These are phyloP conservation scores for Leccinum broughii DNA, from an alignment of 768 basidiomycete genomes.

Conservation along the genomic window DNA sequence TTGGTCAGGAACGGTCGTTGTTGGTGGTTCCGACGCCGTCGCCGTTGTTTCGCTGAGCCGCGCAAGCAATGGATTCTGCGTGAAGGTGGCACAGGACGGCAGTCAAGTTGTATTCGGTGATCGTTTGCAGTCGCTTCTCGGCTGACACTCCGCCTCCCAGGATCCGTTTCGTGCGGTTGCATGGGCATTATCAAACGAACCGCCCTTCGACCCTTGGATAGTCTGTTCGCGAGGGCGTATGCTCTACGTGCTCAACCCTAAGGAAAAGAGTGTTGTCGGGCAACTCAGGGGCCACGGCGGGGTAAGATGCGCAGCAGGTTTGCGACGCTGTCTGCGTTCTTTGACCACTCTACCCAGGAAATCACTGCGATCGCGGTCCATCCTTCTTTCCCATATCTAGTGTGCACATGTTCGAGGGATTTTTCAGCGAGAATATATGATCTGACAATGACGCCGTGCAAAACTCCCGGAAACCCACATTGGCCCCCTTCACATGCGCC, in stretches of 20 bases:
- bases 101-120: slow-evolving; percentile 16
- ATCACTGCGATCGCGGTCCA: slow-evolving; percentile 73
- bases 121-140: neutral
- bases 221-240: slow-evolving; percentile 55
- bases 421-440: slow-evolving; percentile 71
- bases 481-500: slow-evolving; percentile 54
- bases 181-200: slow-evolving; percentile 54
- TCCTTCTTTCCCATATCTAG: slow-evolving; percentile 54
- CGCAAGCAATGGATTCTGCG: slow-evolving; percentile 25
- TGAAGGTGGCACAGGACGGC: slow-evolving; percentile 37
- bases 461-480: slow-evolving; percentile 49
- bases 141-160: slow-evolving; percentile 16
- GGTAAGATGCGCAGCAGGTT: slow-evolving; percentile 41
- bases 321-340: neutral
- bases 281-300: slow-evolving; percentile 71
- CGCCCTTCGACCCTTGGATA: slow-evolving; percentile 57
- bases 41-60: slow-evolving; percentile 37
- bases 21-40: slow-evolving; percentile 42
- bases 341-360: slow-evolving; percentile 38
- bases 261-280: slow-evolving; percentile 41
- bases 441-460: slow-evolving; percentile 39
- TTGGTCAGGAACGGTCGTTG: slow-evolving; percentile 54
- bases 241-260: slow-evolving; percentile 56
- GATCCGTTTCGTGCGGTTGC: slow-evolving; percentile 41
- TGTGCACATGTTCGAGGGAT: slow-evolving; percentile 75